Percentiles rank a stretch among this genome's conserved stretches.
Conservation (phyloP, 257 asterid genomes). For the Solanum acaule region DNA sequence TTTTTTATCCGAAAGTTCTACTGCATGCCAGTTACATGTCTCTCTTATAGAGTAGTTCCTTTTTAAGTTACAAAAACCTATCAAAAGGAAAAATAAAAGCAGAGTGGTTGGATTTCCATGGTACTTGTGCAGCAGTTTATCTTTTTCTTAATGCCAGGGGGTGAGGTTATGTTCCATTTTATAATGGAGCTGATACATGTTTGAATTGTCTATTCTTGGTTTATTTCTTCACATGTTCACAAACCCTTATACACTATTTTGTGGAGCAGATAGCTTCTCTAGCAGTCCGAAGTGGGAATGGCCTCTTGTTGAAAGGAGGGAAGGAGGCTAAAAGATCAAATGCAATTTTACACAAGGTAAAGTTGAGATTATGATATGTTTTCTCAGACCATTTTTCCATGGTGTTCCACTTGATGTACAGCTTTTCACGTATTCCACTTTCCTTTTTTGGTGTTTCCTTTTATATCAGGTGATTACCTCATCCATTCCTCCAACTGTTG, state of each 20-base stretch:
- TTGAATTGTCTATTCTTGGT: neutral
- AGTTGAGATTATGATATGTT: neutral
- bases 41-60: neutral
- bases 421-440: neutral
- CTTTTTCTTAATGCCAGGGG: neutral
- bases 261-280: slow-evolving; percentile 66
- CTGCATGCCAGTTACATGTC: neutral
- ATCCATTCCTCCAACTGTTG: slow-evolving; percentile 58
- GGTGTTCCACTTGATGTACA: neutral
- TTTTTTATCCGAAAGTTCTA: neutral
- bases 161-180: neutral
- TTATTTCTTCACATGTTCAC: neutral
- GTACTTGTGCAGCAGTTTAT: neutral
- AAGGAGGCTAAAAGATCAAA: slow-evolving; percentile 73
- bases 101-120: neutral
- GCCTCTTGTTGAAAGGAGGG: slow-evolving; percentile 79
- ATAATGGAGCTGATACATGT: neutral
- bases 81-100: neutral
- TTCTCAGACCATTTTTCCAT: neutral
- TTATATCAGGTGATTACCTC: slow-evolving; percentile 50
- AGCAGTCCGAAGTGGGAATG: slow-evolving; percentile 81
- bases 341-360: slow-evolving; percentile 65
- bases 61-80: neutral
- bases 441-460: neutral
- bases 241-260: neutral